These are phyloP conservation scores for Termitomyces bulborhizus DNA, from an alignment of 768 basidiomycete genomes.

Conservation along the genomic window DNA sequence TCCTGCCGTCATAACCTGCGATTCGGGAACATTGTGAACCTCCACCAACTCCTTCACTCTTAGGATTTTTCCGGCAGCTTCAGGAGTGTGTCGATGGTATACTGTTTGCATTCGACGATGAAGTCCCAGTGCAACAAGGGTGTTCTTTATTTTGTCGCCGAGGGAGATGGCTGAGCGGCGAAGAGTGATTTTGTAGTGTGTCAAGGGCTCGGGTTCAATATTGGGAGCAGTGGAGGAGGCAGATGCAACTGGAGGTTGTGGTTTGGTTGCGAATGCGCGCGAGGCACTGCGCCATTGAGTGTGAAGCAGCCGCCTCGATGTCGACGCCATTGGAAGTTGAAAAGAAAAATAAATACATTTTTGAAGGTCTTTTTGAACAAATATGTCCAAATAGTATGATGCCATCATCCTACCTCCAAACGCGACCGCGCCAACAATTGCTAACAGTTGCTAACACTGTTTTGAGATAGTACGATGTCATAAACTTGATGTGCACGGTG, in stretches of 20 bases:
- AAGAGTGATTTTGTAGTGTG: conserved; percentile 88
- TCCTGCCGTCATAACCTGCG: conserved; percentile 60
- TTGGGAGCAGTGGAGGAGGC: neutral
- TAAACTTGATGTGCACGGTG: too few relatives aligned
- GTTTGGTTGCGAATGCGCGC: conserved; percentile 7
- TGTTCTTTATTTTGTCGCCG: conserved; percentile 61
- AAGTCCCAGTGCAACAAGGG: conserved; percentile 78
- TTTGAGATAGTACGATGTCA: too few relatives aligned
- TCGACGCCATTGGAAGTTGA: conserved; percentile 11
- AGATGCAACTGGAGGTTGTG: neutral
- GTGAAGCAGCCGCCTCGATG: conserved; percentile 8
- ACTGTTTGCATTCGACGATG: conserved; percentile 82
- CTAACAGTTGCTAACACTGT: too few relatives aligned
- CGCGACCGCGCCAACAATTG: too few relatives aligned
- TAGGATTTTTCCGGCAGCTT: conserved; percentile 82
- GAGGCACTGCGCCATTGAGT: conserved; percentile 8
- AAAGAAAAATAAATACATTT: neutral
- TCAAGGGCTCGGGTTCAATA: conserved; percentile 27
- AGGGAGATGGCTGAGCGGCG: conserved; percentile 84
- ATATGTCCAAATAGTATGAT: neutral
- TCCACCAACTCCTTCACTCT: conserved; percentile 84
- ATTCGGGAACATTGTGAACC: conserved; percentile 76
- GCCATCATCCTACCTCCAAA: too few relatives aligned
- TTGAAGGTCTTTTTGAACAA: neutral
- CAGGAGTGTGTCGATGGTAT: conserved; percentile 67